Base-by-base conservation (phyloP, 1,284 basidiomycete genomes). In the Ceratobasidium papillatum region DNA sequence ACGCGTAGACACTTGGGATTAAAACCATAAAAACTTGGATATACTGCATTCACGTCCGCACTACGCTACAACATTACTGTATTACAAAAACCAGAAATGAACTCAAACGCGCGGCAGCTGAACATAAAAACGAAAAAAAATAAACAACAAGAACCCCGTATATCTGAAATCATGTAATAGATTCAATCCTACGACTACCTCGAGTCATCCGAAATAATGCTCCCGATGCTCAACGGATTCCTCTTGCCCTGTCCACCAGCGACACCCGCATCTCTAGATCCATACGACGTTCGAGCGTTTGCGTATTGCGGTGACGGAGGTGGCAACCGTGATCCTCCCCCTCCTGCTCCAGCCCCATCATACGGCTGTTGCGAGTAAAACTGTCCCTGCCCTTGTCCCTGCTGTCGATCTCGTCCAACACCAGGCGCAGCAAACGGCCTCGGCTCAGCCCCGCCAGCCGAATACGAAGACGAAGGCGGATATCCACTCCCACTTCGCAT, bases 191-290 rank as follows among this genome's bases (percentile, higher is more conserved):
- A 34, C 52, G 27, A 38, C 54, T 51, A 69, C 27, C 66, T n/a
- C 51, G 66, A 27, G 58, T 87, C 85, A 65, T 87, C 88, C 61
- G 88, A 87, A 75, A 91, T 89, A 77, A 92, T 92, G 79, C 87
- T 91, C 77, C 90, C 89, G 77, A 92, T 92, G 78, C 89, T 91
- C 84, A 92, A 79, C 77, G 87, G 87, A 77, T 90, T 91, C 82
- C 87, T 88, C 84, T 89, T 89, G 62, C 84, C 84, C 7, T 80
- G 77, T 11, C 79, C 64, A 49, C 58, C 47, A 25, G 76, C 66
- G 76, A 78, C n/a, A 80, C 80, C 59, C 1, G 52, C 3, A 49
- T 75, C 62, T 82, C 79, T 77, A 78, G 78, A 58, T 80, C 81
- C 77, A 83, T 80, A 78, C 80, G 78, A 74, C 32, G 69, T 59